Conservation (phyloP, 345 rosid genomes). For the Passiflora organensis region DNA sequence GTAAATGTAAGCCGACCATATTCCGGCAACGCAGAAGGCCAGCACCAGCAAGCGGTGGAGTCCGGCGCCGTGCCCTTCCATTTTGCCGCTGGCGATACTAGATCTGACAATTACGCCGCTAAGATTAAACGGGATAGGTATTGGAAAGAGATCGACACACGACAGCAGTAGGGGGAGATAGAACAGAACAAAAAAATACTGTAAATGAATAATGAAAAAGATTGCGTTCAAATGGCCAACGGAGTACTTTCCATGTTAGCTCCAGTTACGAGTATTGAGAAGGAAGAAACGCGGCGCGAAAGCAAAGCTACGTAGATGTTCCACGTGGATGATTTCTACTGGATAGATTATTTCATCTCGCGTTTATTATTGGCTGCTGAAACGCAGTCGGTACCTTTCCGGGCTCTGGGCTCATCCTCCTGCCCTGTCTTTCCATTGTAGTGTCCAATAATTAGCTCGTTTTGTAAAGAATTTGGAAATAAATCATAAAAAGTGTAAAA, state of each 20-base stretch:
- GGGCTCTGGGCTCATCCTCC: no score
- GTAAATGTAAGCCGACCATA: constrained; percentile 94
- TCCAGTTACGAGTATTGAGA: neutral
- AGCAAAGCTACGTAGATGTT: constrained; percentile 11
- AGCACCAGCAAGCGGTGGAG: constrained; percentile 59
- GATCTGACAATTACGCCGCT: neutral
- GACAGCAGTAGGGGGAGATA: neutral
- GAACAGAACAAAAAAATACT: neutral
- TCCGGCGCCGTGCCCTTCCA: constrained; percentile 63
- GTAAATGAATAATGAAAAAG: no score
- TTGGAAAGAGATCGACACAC: no score
- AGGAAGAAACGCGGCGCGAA: neutral
- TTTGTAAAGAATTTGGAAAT: no score
- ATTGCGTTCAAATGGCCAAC: neutral
- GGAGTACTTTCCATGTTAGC: neutral
- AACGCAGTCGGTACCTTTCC: neutral
- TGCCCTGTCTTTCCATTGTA: no score
- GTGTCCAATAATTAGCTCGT: no score
- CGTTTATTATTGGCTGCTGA: constrained; percentile 18
- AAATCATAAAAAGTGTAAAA: no score
- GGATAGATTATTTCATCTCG: constrained; percentile 7
- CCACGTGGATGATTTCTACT: constrained; percentile 19
- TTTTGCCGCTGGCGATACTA: constrained; percentile 9
- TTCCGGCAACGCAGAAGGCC: constrained; percentile 87
- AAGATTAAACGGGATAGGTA: neutral